Base-by-base conservation (phyloP, 208 protist species). In the Endotrypanum monterogeii region DNA sequence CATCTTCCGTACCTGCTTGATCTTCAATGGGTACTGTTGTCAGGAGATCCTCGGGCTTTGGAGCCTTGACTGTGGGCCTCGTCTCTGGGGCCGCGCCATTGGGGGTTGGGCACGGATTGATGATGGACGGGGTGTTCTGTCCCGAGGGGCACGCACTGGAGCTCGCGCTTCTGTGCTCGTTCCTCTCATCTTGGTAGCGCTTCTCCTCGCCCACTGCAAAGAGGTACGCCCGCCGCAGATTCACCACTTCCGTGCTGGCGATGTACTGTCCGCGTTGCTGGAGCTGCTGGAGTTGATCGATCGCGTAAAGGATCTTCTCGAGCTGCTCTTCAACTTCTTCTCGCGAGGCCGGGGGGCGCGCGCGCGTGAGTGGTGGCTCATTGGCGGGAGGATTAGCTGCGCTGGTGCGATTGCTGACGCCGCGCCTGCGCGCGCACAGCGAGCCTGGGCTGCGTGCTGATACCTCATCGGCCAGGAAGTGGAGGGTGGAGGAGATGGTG, bases 241-340 rank as follows among this genome's bases (percentile, higher is more conserved):
- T 85, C 25, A 30, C 2, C 55, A 94, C 82, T 71, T 94, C 90
- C 28, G 76, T 68, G 48, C 74, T 46, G 16, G 88, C 80, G 50
- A 92, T 87, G 70, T 84, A 80, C 9, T 71, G 77, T 2, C 74
- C 72, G 18, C 74, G 74, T 16, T 56, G 62, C 65, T 84, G 79
- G 39, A 94, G 74, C 35, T 78, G 78, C 71, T 87, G 77, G 25
- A 92, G 82, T 46, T 83, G 83, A 18, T 51, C 52, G 39, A 88
- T 81, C 39, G 84, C 79, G 58, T 86, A 71, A n/a, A 89, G 75
- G 30, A 92, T 84, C 14, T 76, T 66, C 25, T 92, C 83, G 16
- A 92, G 76, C 65, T 86, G 84, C 72, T 82, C 82, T 16, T 92
- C 77, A 66, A 92, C 74, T 35, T 91, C 87, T 30, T 89, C 84